These are phyloP conservation scores for Dendrostoma leiphaemia DNA, from an alignment of 2,329 filamentous ascomycete species.

Conservation along the genomic window DNA sequence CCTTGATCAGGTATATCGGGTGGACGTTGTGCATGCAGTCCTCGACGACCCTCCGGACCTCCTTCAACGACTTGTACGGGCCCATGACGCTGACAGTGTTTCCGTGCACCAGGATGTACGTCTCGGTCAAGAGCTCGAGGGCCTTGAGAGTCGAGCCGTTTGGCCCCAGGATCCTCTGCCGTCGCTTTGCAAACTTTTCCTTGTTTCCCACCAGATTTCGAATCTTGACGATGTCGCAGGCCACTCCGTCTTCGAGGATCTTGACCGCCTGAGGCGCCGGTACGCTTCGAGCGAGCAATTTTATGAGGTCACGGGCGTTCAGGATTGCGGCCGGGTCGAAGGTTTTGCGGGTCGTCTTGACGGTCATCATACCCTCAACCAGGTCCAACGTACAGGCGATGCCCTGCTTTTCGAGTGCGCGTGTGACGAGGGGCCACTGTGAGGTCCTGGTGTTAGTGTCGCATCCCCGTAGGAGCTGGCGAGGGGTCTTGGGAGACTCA, in stretches of 20 bases:
- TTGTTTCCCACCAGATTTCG: constrained; percentile 87
- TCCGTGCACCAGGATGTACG: constrained; percentile 93
- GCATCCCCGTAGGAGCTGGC: background rate
- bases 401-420: constrained; percentile 79
- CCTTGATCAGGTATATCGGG: constrained; percentile 77
- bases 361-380: constrained; percentile 93
- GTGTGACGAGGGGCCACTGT: constrained; percentile 85
- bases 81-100: constrained; percentile 95
- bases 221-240: constrained; percentile 96
- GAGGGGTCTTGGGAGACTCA: background rate
- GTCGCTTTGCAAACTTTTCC: constrained; percentile 90
- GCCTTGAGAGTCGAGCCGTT: constrained; percentile 92
- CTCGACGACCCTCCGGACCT: constrained; percentile 83
- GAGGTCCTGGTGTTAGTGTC: constrained; percentile 11
- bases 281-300: constrained; percentile 85
- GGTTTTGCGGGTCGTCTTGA: constrained; percentile 85
- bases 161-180: constrained; percentile 88
- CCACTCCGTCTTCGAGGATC: constrained; percentile 87
- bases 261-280: constrained; percentile 91
- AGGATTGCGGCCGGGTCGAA: constrained; percentile 85
- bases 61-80: constrained; percentile 88
- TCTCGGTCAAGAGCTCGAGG: constrained; percentile 84
- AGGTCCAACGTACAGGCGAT: constrained; percentile 92
- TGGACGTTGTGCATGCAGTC: constrained; percentile 98
- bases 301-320: constrained; percentile 92